Evolutionary conservation across 495 filamentous ascomycete genomes (phyloP).

Genomic region (Penicillium steckii): DNA sequence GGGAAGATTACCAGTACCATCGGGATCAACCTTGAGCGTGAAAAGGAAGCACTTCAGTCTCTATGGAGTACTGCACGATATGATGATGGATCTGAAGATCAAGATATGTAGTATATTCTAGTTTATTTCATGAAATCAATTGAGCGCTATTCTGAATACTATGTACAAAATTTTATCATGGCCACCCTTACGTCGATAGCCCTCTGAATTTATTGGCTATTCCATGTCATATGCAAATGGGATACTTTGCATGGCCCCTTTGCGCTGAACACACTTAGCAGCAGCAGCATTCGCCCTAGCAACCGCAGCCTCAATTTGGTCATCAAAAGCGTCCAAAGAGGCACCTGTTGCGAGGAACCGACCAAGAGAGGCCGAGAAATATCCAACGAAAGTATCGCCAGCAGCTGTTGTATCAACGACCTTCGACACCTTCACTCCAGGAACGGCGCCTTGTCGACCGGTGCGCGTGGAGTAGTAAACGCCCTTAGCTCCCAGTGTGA

Average conservation of each 20-base stretch:
- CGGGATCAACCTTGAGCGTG: slow-evolving; percentile 20
- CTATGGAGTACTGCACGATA: slow-evolving; percentile 22
- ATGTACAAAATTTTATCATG: background rate
- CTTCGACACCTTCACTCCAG: slow-evolving; percentile 53
- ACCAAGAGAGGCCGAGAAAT: slow-evolving; percentile 21
- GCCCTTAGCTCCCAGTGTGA: slow-evolving; percentile 74
- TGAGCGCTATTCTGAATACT: background rate
- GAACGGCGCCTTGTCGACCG: slow-evolving; percentile 33
- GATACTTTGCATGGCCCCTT: slow-evolving; percentile 26
- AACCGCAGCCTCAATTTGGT: slow-evolving; percentile 17
- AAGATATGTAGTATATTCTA: slow-evolving; percentile 8
- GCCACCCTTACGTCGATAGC: background rate
- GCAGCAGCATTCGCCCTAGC: slow-evolving; percentile 23
- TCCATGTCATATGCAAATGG: slow-evolving; percentile 27
- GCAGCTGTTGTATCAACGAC: slow-evolving; percentile 88
- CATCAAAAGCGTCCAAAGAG: slow-evolving; percentile 16
- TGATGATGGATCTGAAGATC: slow-evolving; percentile 20
- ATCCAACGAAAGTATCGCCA: slow-evolving; percentile 79
- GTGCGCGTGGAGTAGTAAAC: slow-evolving; percentile 47
- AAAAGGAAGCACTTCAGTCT: slow-evolving; percentile 13
- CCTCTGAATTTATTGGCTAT: background rate
- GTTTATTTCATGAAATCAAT: slow-evolving; percentile 7
- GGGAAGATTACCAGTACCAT: slow-evolving; percentile 14
- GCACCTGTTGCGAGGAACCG: slow-evolving; percentile 18
- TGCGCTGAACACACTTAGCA: slow-evolving; percentile 20